Percentiles rank a stretch among this genome's conserved stretches.
Conservation (phyloP, 129 eudicot genomes). For the Rutidosis leptorrhynchoides region DNA sequence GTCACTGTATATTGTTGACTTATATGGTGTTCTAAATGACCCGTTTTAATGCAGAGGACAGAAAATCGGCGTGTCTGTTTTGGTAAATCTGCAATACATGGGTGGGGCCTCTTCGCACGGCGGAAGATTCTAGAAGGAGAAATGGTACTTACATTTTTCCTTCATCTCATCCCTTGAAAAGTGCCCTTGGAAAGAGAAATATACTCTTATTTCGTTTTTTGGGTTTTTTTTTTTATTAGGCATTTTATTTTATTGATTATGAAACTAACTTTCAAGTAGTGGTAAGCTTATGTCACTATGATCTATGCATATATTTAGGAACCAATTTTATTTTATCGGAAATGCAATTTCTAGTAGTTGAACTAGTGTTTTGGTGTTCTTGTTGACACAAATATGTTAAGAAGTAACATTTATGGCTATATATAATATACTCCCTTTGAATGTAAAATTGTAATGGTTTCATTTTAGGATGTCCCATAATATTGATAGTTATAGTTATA, state of each 20-base stretch:
- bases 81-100: constrained; percentile 88
- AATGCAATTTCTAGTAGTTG: not conserved
- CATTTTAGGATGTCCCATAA: not conserved
- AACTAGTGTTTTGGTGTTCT: constrained; percentile 3
- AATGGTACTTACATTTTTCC: constrained; percentile 49
- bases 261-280: not conserved
- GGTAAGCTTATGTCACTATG: not conserved
- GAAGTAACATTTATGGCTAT: not conserved
- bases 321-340: not conserved
- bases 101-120: constrained; percentile 97
- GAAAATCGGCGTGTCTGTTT: constrained; percentile 73
- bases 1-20: not conserved
- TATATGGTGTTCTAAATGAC: constrained; percentile 14
- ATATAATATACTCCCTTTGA: not conserved
- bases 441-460: not conserved
- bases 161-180: not conserved
- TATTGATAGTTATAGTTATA: not conserved
- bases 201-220: not conserved
- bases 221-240: not conserved
- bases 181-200: not conserved
- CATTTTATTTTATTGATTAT: not conserved
- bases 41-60: constrained; percentile 45
- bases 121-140: constrained; percentile 78
- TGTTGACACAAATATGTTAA: constrained; percentile 8
- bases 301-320: not conserved